Percentiles rank a stretch among this genome's conserved stretches.
phyloP scores from a whole-genome alignment of 768 basidiomycete species.

The Leccinum broughii region DNA sequence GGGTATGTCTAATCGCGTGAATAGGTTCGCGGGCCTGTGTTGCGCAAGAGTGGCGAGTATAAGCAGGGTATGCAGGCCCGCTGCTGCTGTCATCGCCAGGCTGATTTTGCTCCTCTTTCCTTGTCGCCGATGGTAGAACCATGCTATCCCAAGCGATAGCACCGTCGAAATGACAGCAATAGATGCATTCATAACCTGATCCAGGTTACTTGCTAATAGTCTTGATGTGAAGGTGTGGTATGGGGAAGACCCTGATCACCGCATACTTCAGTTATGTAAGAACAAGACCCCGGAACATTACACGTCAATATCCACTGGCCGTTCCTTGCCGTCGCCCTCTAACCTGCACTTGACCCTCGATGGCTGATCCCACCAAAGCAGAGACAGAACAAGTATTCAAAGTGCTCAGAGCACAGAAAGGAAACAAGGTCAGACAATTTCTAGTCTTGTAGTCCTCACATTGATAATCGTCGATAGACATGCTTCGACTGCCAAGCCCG shows the following conservation, averaged over 20 bases:
- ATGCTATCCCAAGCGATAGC: constrained; percentile 20
- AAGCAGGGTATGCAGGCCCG: constrained; percentile 19
- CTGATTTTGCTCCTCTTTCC: neutral
- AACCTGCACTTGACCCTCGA: constrained; percentile 28
- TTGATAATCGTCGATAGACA: constrained; percentile 44
- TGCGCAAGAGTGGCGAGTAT: constrained; percentile 17
- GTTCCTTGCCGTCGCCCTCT: constrained; percentile 5
- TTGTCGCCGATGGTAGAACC: constrained; percentile 14
- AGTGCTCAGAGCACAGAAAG: constrained; percentile 79
- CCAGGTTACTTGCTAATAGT: too few species aligned
- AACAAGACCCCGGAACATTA: constrained; percentile 19
- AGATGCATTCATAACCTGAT: constrained; percentile 8
- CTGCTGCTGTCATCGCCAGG: constrained; percentile 12
- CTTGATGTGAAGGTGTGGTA: too few species aligned
- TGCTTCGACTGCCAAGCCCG: constrained; percentile 96
- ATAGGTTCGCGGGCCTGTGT: constrained; percentile 61
- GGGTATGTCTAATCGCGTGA: constrained; percentile 53
- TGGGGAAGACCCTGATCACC: constrained; percentile 19
- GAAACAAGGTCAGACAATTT: constrained; percentile 66
- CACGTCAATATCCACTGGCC: constrained; percentile 17
- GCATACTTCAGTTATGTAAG: neutral
- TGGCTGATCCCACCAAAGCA: constrained; percentile 79
- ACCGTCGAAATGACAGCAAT: constrained; percentile 13
- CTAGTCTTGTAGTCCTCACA: neutral
- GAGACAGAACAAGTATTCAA: constrained; percentile 88